Conservation (phyloP, 1,139 yeast genomes). For the Suhomyces guaymorum region DNA sequence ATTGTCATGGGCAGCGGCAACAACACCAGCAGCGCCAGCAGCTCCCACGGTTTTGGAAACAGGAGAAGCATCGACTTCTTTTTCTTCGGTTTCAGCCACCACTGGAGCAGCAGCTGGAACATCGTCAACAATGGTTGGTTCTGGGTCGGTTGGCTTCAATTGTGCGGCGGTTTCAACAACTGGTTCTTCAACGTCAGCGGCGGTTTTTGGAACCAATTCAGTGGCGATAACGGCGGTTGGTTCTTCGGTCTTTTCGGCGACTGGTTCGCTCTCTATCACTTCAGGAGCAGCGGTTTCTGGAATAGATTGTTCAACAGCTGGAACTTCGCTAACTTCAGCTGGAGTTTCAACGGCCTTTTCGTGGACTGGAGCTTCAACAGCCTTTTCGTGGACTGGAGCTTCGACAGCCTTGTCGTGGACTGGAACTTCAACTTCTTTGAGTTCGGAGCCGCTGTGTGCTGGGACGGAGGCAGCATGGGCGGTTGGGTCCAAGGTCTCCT, state of each 20-base stretch:
- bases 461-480: background rate
- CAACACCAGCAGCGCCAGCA: constrained; percentile 13
- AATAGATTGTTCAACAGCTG: background rate
- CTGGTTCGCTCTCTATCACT: no score
- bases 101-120: constrained; percentile 2
- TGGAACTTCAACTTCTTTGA: background rate
- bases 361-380: constrained; percentile 1
- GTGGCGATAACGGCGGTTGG: background rate
- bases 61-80: constrained; percentile 24
- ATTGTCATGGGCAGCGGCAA: constrained; percentile 10
- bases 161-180: constrained; percentile 3
- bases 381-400: no score
- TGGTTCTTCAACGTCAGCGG: constrained; percentile 1
- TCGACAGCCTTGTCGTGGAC: no score
- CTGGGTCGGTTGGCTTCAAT: constrained; percentile 2
- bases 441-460: background rate
- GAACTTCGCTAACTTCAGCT: constrained; percentile 1
- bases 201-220: constrained; percentile 5
- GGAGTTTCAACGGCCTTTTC: constrained; percentile 5
- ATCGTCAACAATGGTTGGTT: constrained; percentile 7
- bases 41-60: constrained; percentile 18
- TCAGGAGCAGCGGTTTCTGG: constrained; percentile 1
- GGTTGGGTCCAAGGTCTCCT: constrained; percentile 1
- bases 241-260: no score
- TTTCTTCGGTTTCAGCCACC: constrained; percentile 17